Evolutionary conservation across 2,329 filamentous ascomycete genomes (phyloP).

Genomic region (Dactylellina sp.): DNA sequence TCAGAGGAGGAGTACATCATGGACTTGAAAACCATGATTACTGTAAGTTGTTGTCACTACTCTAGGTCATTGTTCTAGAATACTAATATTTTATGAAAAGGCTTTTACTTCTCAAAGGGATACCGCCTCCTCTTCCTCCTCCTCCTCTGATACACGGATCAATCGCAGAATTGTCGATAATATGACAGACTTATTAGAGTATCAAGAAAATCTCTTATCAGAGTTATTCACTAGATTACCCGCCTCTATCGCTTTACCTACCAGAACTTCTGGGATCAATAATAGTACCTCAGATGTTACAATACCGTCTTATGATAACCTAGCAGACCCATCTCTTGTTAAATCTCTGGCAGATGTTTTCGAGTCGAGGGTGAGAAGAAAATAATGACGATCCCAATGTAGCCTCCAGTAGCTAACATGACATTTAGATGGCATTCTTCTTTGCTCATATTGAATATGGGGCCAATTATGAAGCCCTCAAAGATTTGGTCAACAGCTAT

Average conservation of each 20-base stretch:
- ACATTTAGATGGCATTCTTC: constrained; percentile 44
- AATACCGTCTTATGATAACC: constrained; percentile 40
- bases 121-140: not conserved
- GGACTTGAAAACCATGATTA: constrained; percentile 54
- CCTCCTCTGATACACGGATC: constrained; percentile 24
- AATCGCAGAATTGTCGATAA: constrained; percentile 54
- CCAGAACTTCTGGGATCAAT: constrained; percentile 2
- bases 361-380: constrained; percentile 37
- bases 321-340: constrained; percentile 53
- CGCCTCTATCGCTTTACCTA: constrained; percentile 49
- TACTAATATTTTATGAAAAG: constrained; percentile 26
- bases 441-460: constrained; percentile 53
- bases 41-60: constrained; percentile 28
- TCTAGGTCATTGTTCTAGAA: not conserved
- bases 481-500: constrained; percentile 39
- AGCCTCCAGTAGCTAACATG: not conserved
- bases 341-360: constrained; percentile 55
- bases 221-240: constrained; percentile 52
- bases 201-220: constrained; percentile 49
- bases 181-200: constrained; percentile 54
- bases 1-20: constrained; percentile 55
- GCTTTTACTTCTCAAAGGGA: constrained; percentile 44
- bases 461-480: constrained; percentile 45
- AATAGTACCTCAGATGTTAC: constrained; percentile 19
- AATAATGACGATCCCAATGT: not conserved